phyloP scores from a whole-genome alignment of 176 grass and related monocot species.

The Metroxylon sagu region DNA sequence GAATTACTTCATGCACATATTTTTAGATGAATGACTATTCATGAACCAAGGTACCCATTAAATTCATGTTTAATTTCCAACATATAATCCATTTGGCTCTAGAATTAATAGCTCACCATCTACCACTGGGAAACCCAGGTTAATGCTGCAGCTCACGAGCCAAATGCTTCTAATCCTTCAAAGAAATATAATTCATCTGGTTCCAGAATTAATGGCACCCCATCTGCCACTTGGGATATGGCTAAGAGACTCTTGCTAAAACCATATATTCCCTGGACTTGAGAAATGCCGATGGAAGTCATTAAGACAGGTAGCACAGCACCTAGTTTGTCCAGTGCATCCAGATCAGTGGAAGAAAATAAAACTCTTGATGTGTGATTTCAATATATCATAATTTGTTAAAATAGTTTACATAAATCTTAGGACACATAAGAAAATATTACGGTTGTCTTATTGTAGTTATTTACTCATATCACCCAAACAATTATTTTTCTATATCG shows the following conservation, averaged over 20 bases:
- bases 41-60: too few relatives aligned
- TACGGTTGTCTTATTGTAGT: too few relatives aligned
- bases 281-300: conserved; percentile 52
- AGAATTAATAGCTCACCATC: conserved; percentile 6
- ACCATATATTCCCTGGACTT: conserved; percentile 60
- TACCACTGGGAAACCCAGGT: conserved; percentile 10
- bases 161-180: conserved; percentile 23
- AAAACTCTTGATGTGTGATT: not conserved
- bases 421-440: too few relatives aligned
- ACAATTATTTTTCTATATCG: too few relatives aligned
- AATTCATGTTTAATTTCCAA: too few relatives aligned
- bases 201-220: conserved; percentile 6
- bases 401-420: too few relatives aligned
- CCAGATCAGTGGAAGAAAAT: conserved; percentile 30
- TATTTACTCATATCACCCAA: too few relatives aligned
- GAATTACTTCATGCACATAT: too few relatives aligned
- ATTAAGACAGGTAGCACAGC: conserved; percentile 16
- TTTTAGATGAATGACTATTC: too few relatives aligned
- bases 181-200: conserved; percentile 33
- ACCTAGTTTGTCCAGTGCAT: conserved; percentile 11
- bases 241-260: conserved; percentile 20
- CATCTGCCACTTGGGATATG: not conserved
- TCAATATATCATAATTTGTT: too few relatives aligned
- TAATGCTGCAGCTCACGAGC: conserved; percentile 9
- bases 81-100: conserved; percentile 25